Conservation (phyloP, 306 rosid genomes). For the Vachellia pachyceras region DNA sequence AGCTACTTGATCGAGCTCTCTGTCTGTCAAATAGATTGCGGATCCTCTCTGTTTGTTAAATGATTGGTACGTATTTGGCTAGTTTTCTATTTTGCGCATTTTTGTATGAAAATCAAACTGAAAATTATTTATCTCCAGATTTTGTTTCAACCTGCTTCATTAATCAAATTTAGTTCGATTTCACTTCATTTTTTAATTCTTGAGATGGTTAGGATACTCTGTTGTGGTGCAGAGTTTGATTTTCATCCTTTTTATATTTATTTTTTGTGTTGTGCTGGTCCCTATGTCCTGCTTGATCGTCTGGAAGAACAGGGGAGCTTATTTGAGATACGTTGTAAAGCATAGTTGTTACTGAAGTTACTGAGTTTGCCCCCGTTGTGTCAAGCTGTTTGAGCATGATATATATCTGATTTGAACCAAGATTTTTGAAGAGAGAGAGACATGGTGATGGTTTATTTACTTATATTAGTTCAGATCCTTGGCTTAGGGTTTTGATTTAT, state of each 20-base stretch:
- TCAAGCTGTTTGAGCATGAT: neutral
- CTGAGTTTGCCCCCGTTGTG: neutral
- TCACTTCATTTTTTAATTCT: neutral
- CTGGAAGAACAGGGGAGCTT: constrained; percentile 22
- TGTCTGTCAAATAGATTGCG: neutral
- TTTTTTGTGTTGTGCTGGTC: neutral
- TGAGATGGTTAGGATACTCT: neutral
- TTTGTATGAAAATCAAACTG: neutral
- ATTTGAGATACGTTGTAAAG: neutral
- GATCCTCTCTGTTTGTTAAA: constrained; percentile 20
- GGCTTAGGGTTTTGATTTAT: neutral
- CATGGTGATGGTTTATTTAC: neutral
- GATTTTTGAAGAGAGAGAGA: neutral
- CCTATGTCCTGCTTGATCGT: neutral
- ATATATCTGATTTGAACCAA: neutral
- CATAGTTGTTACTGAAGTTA: neutral
- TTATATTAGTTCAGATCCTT: neutral
- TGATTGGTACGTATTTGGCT: constrained; percentile 21
- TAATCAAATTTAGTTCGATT: constrained; percentile 8
- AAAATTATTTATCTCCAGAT: neutral
- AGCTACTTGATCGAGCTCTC: constrained; percentile 31
- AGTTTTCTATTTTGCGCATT: neutral
- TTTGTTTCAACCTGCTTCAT: neutral
- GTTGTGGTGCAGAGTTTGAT: neutral
- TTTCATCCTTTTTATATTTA: neutral